Evolutionary conservation across 2,329 filamentous ascomycete genomes (phyloP), one percentile per base, ranked within the genome.

Genomic region (Tolypocladium tundrense): DNA sequence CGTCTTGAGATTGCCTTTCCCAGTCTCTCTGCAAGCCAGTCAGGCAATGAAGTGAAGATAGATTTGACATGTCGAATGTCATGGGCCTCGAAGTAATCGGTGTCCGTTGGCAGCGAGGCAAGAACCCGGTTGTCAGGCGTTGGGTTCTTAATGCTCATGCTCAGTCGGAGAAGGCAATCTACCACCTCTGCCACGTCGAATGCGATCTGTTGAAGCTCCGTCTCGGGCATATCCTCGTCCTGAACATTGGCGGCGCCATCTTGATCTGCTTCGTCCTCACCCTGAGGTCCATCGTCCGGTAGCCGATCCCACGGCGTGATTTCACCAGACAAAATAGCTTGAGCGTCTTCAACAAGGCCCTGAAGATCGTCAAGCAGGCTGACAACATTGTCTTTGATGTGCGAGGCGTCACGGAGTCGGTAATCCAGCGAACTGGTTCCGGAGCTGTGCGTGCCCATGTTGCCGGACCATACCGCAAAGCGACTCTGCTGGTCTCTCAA

Each of bases 91-190:
- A 65, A 70, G 4, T 56, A 58, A 1, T 61, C 64, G 0, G 63
- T 51, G 6, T 72, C 65, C 7, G 62, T 61, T 3, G 57, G 24
- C 1, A 55, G 53, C 0, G 62, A 62, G 0, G 57, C 59, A 0
- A 64, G 60, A 24, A 71, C 65, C 1, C 65, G 65, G 45, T 76
- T 73, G 31, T 74, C 69, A 0, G 68, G 67, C 2, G 71, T 67
- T 19, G 73, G 73, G 6, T 70, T 69, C 0, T 67, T 67, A 5
- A 76, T 73, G 0, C 71, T 60, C n/a, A 73, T 66, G 3, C 71
- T 72, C 1, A 76, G 64, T 2, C 73, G 63, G 7, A 72, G 64
- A 1, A 77, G 65, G 31, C 68, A 68, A 24, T 67, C 65, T 3
- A 73, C 64, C 0, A 65, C 61, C 1, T 72, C 67, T 0, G n/a